Evolutionary conservation across 1,284 basidiomycete species (phyloP).

Genomic region (Malassezia vespertilionis): DNA sequence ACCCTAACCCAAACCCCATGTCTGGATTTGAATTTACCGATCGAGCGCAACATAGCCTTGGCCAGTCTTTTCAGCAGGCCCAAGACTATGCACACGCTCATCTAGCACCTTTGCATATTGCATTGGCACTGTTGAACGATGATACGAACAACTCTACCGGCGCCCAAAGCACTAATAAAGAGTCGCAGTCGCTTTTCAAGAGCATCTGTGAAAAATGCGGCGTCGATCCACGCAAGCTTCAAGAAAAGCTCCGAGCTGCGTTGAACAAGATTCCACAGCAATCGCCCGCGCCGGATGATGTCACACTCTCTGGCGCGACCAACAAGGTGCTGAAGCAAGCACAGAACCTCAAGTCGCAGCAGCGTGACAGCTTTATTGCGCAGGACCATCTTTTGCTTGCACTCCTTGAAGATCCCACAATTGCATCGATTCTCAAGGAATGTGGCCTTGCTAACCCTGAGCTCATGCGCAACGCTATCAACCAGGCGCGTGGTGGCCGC

Average conservation of each 20-base stretch:
- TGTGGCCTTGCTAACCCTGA: slow-evolving; percentile 59
- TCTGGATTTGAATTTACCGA: slow-evolving; percentile 59
- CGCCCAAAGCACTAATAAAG: slow-evolving; percentile 34
- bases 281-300: slow-evolving; percentile 37
- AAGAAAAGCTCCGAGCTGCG: slow-evolving; percentile 29
- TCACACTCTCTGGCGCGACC: slow-evolving; percentile 27
- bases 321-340: slow-evolving; percentile 40
- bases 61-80: slow-evolving; percentile 63
- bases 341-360: slow-evolving; percentile 35
- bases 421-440: slow-evolving; percentile 63
- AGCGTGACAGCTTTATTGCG: slow-evolving; percentile 81
- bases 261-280: slow-evolving; percentile 43
- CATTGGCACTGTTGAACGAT: slow-evolving; percentile 60
- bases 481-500: slow-evolving; percentile 67
- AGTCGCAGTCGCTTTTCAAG: slow-evolving; percentile 57
- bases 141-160: slow-evolving; percentile 35
- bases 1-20: slow-evolving; percentile 18
- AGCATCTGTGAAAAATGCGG: slow-evolving; percentile 68
- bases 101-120: slow-evolving; percentile 61
- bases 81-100: slow-evolving; percentile 71
- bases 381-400: slow-evolving; percentile 73
- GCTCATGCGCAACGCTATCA: slow-evolving; percentile 65
- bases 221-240: slow-evolving; percentile 54
- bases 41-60: slow-evolving; percentile 59
- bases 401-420: slow-evolving; percentile 61